Evolutionary conservation across 768 basidiomycete species (phyloP).

Genomic region (Psilocybe sp.): DNA sequence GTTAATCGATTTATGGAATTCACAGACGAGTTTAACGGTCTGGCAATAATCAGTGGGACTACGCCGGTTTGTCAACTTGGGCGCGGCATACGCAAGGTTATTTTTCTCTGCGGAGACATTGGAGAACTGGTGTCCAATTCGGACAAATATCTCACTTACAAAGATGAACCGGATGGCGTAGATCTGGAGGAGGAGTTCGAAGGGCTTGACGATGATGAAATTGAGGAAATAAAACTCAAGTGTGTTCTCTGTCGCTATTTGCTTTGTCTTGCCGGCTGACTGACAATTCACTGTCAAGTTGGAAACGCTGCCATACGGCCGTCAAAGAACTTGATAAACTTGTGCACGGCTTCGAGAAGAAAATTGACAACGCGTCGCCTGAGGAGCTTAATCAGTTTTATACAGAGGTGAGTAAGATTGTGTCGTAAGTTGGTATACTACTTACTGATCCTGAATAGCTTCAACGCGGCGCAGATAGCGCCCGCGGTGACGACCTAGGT

Average conservation of each 20-base stretch:
- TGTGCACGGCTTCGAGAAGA: constrained; percentile 11
- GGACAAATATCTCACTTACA: constrained; percentile 7
- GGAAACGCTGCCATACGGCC: constrained; percentile 8
- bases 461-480: constrained; percentile 15
- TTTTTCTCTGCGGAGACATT: constrained; percentile 11
- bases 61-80: constrained; percentile 4
- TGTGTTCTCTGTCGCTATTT: background rate
- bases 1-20: background rate
- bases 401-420: constrained; percentile 2
- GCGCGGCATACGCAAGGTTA: constrained; percentile 7
- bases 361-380: constrained; percentile 4
- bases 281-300: constrained; percentile 7
- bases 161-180: constrained; percentile 3
- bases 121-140: constrained; percentile 9
- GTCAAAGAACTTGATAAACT: constrained; percentile 5
- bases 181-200: constrained; percentile 7
- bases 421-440: background rate
- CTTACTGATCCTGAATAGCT: constrained; percentile 13
- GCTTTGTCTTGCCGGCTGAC: background rate
- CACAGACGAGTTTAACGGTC: background rate
- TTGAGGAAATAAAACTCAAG: constrained; percentile 8
- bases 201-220: constrained; percentile 8
- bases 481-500: constrained; percentile 17
- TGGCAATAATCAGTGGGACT: constrained; percentile 1
- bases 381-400: constrained; percentile 9